phyloP scores from a whole-genome alignment of 1,284 basidiomycete species.

The Boletellus dicymbophilus region DNA sequence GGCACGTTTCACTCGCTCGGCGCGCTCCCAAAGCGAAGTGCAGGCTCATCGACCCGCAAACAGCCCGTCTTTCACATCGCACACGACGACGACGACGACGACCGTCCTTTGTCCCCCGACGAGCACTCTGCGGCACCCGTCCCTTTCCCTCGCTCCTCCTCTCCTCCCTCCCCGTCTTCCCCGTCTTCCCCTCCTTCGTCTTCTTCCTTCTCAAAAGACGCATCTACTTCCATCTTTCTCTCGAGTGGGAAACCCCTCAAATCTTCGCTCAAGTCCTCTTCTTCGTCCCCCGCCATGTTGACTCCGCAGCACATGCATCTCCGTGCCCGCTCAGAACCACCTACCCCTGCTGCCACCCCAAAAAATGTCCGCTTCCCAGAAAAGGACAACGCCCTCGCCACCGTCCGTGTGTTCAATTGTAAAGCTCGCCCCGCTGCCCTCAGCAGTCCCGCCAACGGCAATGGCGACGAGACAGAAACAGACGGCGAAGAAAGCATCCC shows the following conservation, averaged over 20 bases:
- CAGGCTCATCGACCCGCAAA: slow-evolving; percentile 21
- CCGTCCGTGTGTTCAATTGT: slow-evolving; percentile 82
- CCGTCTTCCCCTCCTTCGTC: not conserved
- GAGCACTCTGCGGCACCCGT: slow-evolving; percentile 20
- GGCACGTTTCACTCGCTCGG: slow-evolving; percentile 56
- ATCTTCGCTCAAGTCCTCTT: slow-evolving; percentile 79
- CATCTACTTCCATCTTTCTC: slow-evolving; percentile 52
- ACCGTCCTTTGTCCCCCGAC: slow-evolving; percentile 16
- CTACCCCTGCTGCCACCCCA: slow-evolving; percentile 62
- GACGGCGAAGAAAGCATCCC: slow-evolving; percentile 48
- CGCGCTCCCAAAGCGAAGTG: slow-evolving; percentile 49
- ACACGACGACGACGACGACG: slow-evolving; percentile 21
- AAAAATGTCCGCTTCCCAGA: slow-evolving; percentile 92
- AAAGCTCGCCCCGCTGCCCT: slow-evolving; percentile 72
- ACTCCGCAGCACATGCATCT: slow-evolving; percentile 34
- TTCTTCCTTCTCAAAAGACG: slow-evolving; percentile 29
- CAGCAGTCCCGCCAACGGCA: slow-evolving; percentile 41
- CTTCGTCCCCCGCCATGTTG: slow-evolving; percentile 51
- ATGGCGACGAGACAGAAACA: slow-evolving; percentile 77
- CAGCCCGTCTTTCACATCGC: slow-evolving; percentile 28
- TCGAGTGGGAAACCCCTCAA: slow-evolving; percentile 91
- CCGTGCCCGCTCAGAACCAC: slow-evolving; percentile 64
- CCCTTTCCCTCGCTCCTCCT: slow-evolving; percentile 33
- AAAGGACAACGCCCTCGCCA: slow-evolving; percentile 66
- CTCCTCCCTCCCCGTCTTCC: not conserved